A percentile compares a stretch with the other conserved stretches of the same genome.
phyloP scores from a whole-genome alignment of 2,329 filamentous ascomycete genomes.

The Beauveria caledonica region DNA sequence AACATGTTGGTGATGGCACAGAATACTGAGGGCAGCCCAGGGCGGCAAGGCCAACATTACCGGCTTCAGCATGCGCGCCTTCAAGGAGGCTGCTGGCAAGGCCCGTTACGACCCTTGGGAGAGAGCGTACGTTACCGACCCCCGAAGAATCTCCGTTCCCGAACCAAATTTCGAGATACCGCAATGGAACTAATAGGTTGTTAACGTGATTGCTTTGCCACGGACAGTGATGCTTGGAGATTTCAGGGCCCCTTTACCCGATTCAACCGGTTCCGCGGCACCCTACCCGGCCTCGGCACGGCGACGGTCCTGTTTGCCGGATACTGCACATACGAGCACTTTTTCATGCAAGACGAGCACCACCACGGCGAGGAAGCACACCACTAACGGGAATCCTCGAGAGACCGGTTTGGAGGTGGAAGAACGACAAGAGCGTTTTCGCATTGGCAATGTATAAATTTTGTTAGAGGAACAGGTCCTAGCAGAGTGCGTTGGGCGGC shows the following conservation, averaged over 20 bases:
- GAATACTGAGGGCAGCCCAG: conserved; percentile 42
- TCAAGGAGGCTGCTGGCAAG: conserved; percentile 61
- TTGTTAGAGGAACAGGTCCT: not conserved
- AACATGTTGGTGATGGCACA: conserved; percentile 13
- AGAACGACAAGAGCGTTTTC: not conserved
- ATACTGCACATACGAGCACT: conserved; percentile 84
- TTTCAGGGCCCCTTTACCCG: conserved; percentile 84
- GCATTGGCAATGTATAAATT: conserved; percentile 2
- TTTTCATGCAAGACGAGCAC: conserved; percentile 71
- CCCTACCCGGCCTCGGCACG: conserved; percentile 86
- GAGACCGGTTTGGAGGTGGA: too few species aligned
- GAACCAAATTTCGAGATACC: not conserved
- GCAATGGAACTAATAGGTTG: not conserved
- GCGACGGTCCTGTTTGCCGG: conserved; percentile 82
- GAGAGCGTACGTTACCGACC: conserved; percentile 42
- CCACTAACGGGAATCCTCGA: not conserved
- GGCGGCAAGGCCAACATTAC: conserved; percentile 67
- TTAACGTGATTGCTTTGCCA: not conserved
- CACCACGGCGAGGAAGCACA: conserved; percentile 34
- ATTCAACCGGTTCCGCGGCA: conserved; percentile 78
- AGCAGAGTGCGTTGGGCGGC: not conserved
- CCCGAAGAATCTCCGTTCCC: not conserved
- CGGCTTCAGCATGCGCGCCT: conserved; percentile 81
- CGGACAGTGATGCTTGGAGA: conserved; percentile 80
- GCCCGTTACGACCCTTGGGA: conserved; percentile 60